Percentiles rank a stretch among this genome's conserved stretches.
Conservation (phyloP, 2,329 filamentous ascomycete genomes). For the Aureobasidium pullulans region DNA sequence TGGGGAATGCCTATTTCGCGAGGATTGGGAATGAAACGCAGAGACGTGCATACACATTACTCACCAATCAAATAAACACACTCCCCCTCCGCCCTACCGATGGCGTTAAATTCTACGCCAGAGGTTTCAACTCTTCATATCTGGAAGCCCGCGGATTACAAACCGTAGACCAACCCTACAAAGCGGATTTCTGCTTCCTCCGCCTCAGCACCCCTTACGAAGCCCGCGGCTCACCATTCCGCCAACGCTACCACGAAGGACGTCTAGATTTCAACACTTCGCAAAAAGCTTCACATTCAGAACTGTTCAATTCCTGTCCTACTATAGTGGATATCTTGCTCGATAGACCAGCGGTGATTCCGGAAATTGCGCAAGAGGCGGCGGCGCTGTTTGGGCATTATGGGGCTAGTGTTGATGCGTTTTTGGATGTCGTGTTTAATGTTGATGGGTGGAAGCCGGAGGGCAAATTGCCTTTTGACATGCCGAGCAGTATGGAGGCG, state of each 20-base stretch:
- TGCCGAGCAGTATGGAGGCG: conserved; percentile 1
- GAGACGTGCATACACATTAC: neutral
- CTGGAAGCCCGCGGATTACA: neutral
- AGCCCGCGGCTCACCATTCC: neutral
- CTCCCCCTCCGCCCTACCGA: neutral
- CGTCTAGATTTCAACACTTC: neutral
- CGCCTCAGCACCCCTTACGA: neutral
- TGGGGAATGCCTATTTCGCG: neutral
- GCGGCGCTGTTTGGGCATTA: neutral
- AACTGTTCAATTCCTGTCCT: neutral
- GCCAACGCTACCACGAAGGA: conserved; percentile 5
- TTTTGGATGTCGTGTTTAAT: conserved; percentile 6
- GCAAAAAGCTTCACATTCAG: neutral
- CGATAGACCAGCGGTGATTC: neutral
- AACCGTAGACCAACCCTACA: neutral
- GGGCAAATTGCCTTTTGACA: neutral
- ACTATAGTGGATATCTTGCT: conserved; percentile 4
- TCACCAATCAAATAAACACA: neutral
- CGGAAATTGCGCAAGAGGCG: neutral
- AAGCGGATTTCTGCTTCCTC: conserved; percentile 5
- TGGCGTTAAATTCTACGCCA: neutral
- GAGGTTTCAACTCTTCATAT: neutral
- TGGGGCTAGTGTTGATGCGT: conserved; percentile 5
- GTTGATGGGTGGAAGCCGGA: conserved; percentile 1
- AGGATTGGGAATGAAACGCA: conserved; percentile 1